Percentiles rank a stretch among this genome's conserved stretches.
phyloP scores from a whole-genome alignment of 306 rosid genomes.

The Prunus davidiana region DNA sequence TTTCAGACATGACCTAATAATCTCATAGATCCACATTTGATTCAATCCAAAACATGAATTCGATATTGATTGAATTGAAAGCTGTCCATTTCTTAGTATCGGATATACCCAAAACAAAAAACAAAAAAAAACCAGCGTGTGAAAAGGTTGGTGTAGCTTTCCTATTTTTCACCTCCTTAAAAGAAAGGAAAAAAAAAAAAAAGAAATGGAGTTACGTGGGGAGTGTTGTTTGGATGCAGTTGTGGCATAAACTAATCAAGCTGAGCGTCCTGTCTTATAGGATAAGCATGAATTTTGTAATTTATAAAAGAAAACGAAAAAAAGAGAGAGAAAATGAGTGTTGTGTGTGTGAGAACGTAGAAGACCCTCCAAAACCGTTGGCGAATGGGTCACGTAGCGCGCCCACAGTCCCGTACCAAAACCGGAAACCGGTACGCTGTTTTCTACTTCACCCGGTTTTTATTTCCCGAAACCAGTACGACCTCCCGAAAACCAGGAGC shows the following conservation, averaged over 20 bases:
- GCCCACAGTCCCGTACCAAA: slow-evolving; percentile 55
- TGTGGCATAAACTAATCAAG: neutral
- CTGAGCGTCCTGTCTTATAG: slow-evolving; percentile 4
- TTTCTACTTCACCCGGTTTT: slow-evolving; percentile 26
- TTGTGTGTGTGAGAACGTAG: neutral
- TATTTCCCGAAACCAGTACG: slow-evolving; percentile 22
- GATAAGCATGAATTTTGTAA: slow-evolving; percentile 2
- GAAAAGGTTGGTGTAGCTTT: neutral
- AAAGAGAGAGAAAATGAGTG: neutral
- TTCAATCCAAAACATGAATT: no score
- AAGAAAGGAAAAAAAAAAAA: accelerated
- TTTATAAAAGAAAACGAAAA: neutral
- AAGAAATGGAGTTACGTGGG: neutral
- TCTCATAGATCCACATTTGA: neutral
- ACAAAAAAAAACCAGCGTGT: neutral
- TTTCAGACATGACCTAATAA: no score
- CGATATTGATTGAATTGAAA: no score
- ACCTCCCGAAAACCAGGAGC: slow-evolving; percentile 90
- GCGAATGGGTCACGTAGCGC: slow-evolving; percentile 30
- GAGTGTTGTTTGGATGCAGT: neutral
- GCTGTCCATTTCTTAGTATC: no score
- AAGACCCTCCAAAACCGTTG: slow-evolving; percentile 37
- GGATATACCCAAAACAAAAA: neutral
- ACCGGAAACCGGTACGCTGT: slow-evolving; percentile 43
- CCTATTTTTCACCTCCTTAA: neutral